Evolutionary conservation across 2,329 filamentous ascomycete genomes (phyloP).

Genomic region (Exophiala mesophila): DNA sequence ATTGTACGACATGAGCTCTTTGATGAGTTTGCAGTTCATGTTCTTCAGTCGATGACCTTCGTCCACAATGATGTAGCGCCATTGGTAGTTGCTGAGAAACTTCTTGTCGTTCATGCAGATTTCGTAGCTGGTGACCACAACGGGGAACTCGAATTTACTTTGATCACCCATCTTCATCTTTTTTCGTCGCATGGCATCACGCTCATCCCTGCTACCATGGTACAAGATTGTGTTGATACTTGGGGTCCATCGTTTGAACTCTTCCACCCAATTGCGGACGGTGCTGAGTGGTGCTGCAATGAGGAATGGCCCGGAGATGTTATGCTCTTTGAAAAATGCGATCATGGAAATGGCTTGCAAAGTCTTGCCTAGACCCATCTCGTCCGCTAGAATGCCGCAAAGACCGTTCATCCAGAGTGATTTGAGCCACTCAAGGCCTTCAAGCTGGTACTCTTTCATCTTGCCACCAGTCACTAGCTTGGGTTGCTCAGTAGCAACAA

Average conservation of each 20-base stretch:
- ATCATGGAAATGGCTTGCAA: constrained; percentile 86
- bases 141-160: constrained; percentile 68
- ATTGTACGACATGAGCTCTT: constrained; percentile 79
- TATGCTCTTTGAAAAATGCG: constrained; percentile 80
- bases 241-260: constrained; percentile 87
- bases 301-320: constrained; percentile 81
- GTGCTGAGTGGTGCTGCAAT: constrained; percentile 89
- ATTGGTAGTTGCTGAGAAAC: constrained; percentile 74
- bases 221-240: constrained; percentile 84
- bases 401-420: constrained; percentile 81
- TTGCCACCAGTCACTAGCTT: constrained; percentile 77
- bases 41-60: constrained; percentile 98
- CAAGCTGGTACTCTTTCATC: constrained; percentile 91
- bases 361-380: constrained; percentile 93
- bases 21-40: constrained; percentile 84
- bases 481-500: constrained; percentile 80
- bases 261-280: constrained; percentile 90
- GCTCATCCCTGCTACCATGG: constrained; percentile 74
- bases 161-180: constrained; percentile 64
- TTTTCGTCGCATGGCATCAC: constrained; percentile 70
- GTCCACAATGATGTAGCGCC: constrained; percentile 99
- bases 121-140: constrained; percentile 93
- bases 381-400: constrained; percentile 85
- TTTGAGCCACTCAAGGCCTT: constrained; percentile 89
- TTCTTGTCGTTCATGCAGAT: constrained; percentile 90